Evolutionary conservation across 345 rosid species (phyloP).

Genomic region (Angophora floribunda): DNA sequence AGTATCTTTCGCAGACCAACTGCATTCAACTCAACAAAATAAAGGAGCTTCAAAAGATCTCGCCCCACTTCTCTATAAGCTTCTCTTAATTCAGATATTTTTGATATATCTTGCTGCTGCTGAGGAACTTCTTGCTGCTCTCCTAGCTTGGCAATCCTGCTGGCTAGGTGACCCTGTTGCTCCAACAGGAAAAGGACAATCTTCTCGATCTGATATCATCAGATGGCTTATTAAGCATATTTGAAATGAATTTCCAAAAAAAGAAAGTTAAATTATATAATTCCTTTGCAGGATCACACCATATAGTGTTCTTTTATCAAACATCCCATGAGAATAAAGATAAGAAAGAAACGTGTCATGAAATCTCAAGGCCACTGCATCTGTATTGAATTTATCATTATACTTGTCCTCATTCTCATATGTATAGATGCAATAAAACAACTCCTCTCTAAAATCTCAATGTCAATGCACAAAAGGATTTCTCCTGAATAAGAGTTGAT

Average conservation of each 20-base stretch:
- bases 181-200: constrained; percentile 92
- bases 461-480: background rate
- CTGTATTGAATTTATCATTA: background rate
- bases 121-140: constrained; percentile 58
- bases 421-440: background rate
- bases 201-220: constrained; percentile 73
- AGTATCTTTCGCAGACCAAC: constrained; percentile 92
- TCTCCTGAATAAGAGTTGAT: background rate
- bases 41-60: constrained; percentile 80
- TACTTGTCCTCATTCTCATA: background rate
- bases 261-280: background rate
- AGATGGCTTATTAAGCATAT: background rate
- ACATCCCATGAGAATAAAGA: background rate
- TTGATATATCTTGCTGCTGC: constrained; percentile 54
- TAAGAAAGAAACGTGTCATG: background rate
- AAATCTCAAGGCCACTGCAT: background rate
- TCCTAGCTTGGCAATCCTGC: constrained; percentile 57
- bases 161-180: constrained; percentile 84
- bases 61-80: constrained; percentile 59
- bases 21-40: constrained; percentile 90
- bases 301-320: background rate
- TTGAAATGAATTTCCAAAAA: background rate
- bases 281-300: background rate
- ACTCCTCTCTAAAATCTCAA: background rate
- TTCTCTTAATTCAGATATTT: constrained; percentile 55